Conservation (phyloP, 805 yeast genomes). For the Nadsonia fulvescens region DNA sequence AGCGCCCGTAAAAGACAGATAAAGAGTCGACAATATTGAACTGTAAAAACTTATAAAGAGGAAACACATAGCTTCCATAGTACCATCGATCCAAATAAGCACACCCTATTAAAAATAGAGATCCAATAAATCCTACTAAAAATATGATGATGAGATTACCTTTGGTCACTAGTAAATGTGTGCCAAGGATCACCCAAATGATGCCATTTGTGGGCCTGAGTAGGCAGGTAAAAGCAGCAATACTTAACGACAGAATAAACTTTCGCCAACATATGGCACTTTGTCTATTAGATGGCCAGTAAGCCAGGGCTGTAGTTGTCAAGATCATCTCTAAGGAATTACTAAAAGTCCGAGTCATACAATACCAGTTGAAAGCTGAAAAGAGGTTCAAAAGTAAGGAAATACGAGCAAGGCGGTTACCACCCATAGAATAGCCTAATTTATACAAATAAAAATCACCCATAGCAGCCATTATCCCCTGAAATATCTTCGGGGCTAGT, state of each 20-base stretch:
- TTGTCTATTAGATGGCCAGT: conserved; percentile 44
- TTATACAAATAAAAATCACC: conserved; percentile 47
- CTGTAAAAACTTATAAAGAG: conserved; percentile 49
- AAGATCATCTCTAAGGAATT: conserved; percentile 64
- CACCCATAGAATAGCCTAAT: conserved; percentile 23
- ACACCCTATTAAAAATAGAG: conserved; percentile 22
- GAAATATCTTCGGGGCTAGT: conserved; percentile 48
- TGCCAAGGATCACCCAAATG: conserved; percentile 55
- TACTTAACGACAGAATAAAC: conserved; percentile 23
- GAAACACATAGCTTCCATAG: conserved; percentile 36
- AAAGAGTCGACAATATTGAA: conserved; percentile 62
- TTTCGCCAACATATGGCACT: conserved; percentile 10
- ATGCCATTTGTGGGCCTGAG: conserved; percentile 74
- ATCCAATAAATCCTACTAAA: conserved; percentile 12
- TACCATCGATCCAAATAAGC: conserved; percentile 36
- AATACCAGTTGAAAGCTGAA: conserved; percentile 70
- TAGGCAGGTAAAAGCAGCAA: conserved; percentile 47
- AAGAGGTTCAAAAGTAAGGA: conserved; percentile 33
- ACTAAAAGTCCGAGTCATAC: conserved; percentile 67
- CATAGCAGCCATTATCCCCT: conserved; percentile 49
- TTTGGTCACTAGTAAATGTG: conserved; percentile 9
- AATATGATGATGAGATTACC: conserved; percentile 9
- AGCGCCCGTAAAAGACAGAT: conserved; percentile 68
- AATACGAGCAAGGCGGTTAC: conserved; percentile 12
- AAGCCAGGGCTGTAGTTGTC: conserved; percentile 45